Evolutionary conservation across 441 rosid species (phyloP), one percentile per base, ranked within the genome.

Genomic region (Heliophila coronopifolia): DNA sequence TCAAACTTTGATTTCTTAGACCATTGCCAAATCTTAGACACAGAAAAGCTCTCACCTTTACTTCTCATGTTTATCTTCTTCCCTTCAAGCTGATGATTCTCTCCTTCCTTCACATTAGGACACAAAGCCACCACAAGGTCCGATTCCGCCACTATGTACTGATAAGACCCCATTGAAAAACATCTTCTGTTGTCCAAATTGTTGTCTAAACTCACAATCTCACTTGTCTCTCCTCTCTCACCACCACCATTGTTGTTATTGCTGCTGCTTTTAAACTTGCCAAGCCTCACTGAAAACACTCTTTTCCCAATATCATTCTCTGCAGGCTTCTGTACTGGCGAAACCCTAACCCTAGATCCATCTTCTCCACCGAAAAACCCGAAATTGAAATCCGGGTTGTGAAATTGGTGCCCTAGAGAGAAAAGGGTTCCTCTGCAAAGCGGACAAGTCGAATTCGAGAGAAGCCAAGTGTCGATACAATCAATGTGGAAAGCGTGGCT

Each of bases 11-110:
- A 72, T 70, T 70, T 79, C 32, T 59, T 59, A 39, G 91, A 77
- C 91, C 86, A 83, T 38, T 73, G 80, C 91, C 91, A 83, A 40
- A 77, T 76, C 72, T 83, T 83, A 4, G 91, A 83, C 52, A 83
- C 82, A 31, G 91, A 83, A 50, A 79, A 79, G 79, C 91, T 83
- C 55, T 83, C 91, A 25, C 86, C 83, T 73, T 74, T 79, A 61
- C 73, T 77, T 32, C 72, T 70, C 58, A 63, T 50, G 68, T 71
- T 75, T 3, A 83, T 65, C 74, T 71, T 83, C 77, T 77, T 77
- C 60, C 86, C 86, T 48, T 76, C 82, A 59, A 38, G 59, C 49
- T 53, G 22, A 18, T 65, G 58, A 45, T 70, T 78, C 56, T 58
- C 70, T 58, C 68, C 73, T 33, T 67, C 71, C 64, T 71, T 80